Evolutionary conservation across 306 rosid species (phyloP).

Genomic region (Albizia julibrissin): DNA sequence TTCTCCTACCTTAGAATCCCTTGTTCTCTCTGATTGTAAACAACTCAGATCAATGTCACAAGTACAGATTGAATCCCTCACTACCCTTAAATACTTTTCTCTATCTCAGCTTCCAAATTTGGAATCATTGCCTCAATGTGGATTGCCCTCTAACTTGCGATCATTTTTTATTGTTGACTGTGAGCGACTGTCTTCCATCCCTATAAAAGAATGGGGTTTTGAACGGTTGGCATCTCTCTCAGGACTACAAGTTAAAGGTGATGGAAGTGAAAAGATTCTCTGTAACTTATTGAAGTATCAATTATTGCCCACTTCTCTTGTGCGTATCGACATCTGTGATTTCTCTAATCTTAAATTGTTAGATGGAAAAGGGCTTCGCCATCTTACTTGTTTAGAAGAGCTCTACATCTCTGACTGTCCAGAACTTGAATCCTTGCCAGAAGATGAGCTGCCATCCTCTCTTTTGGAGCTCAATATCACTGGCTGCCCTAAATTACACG

Average conservation of each 20-base stretch:
- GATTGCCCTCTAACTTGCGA: neutral
- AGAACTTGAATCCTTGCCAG: slow-evolving; percentile 4
- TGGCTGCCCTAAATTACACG: neutral
- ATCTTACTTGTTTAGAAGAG: neutral
- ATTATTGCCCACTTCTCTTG: neutral
- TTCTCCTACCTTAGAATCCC: neutral
- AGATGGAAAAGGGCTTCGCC: neutral
- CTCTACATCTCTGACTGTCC: neutral
- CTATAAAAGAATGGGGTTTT: neutral
- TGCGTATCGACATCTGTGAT: fast-evolving
- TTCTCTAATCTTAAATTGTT: neutral
- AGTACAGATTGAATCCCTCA: neutral
- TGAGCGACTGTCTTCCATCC: neutral
- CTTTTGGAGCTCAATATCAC: neutral
- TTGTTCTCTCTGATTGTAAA: neutral
- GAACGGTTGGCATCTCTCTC: neutral
- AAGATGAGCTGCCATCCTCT: slow-evolving; percentile 2
- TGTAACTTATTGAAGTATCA: neutral
- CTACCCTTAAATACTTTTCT: neutral
- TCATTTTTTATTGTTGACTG: neutral
- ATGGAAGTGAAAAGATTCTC: neutral
- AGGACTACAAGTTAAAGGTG: neutral
- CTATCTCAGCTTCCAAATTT: neutral
- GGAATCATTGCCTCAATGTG: neutral
- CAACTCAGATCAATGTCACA: neutral